Evolutionary conservation across 2,329 filamentous ascomycete species (phyloP).

Genomic region (Pyricularia sp.): DNA sequence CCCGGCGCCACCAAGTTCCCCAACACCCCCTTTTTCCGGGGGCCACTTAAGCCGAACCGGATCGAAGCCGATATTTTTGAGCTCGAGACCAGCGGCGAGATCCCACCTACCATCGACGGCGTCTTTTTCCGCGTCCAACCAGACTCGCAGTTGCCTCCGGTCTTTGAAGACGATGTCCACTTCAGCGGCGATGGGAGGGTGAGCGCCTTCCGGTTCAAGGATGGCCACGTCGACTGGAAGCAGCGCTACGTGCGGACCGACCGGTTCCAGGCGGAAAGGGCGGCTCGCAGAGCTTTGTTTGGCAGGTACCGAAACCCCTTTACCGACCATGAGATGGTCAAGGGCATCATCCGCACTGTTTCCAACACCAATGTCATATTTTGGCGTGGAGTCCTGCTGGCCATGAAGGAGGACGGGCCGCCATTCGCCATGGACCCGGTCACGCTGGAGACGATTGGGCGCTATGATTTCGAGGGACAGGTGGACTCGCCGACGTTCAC

Average conservation of each 20-base stretch:
- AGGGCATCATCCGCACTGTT: constrained; percentile 44
- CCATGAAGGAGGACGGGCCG: constrained; percentile 44
- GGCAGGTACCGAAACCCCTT: constrained; percentile 48
- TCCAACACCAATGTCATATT: constrained; percentile 52
- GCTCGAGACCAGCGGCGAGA: constrained; percentile 16
- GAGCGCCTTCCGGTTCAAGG: constrained; percentile 27
- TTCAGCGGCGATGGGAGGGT: constrained; percentile 27
- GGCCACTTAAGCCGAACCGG: constrained; percentile 11
- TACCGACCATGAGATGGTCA: constrained; percentile 45
- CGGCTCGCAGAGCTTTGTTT: constrained; percentile 30
- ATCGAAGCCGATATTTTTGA: constrained; percentile 14
- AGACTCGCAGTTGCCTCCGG: constrained; percentile 42
- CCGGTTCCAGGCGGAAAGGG: constrained; percentile 18
- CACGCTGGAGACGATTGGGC: constrained; percentile 37
- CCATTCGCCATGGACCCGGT: constrained; percentile 40
- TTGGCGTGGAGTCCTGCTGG: constrained; percentile 45
- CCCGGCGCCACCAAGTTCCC: constrained; percentile 12
- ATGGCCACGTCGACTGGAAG: constrained; percentile 31
- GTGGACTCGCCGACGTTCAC: constrained; percentile 36
- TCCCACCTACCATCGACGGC: constrained; percentile 34
- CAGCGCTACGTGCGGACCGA: constrained; percentile 33
- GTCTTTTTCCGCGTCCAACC: constrained; percentile 42
- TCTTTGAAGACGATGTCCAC: constrained; percentile 41
- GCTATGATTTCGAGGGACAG: constrained; percentile 43
- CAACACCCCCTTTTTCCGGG: constrained; percentile 11